A percentile compares a stretch with the other conserved stretches of the same genome.
These are phyloP conservation scores for Pichia sp. DNA, from an alignment of 1,139 yeast genomes.

Conservation along the genomic window DNA sequence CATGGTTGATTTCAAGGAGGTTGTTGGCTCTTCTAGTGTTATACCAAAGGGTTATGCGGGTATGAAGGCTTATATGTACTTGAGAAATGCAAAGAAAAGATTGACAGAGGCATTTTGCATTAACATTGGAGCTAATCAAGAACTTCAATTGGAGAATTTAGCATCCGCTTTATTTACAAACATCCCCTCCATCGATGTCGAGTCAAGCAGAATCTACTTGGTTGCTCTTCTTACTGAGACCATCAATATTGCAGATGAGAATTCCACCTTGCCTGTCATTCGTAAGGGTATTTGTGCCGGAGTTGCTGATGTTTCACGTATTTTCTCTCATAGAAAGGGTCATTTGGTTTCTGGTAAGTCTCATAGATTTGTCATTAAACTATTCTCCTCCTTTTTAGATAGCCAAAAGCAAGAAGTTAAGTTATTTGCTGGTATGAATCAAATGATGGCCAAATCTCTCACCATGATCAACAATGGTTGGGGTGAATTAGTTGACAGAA, in stretches of 20 bases:
- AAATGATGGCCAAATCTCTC: slow-evolving; percentile 27
- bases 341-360: slow-evolving; percentile 54
- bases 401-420: slow-evolving; percentile 19
- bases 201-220: slow-evolving; percentile 53
- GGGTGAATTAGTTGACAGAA: slow-evolving; percentile 82
- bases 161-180: slow-evolving; percentile 78
- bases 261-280: slow-evolving; percentile 33
- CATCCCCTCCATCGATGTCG: slow-evolving; percentile 65
- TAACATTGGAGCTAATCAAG: slow-evolving; percentile 54
- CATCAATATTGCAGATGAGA: slow-evolving; percentile 14
- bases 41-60: slow-evolving; percentile 67
- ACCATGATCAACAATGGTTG: slow-evolving; percentile 59
- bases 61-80: slow-evolving; percentile 64
- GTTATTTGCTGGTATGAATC: slow-evolving; percentile 25
- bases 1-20: slow-evolving; percentile 72
- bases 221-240: slow-evolving; percentile 66
- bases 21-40: slow-evolving; percentile 52
- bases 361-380: slow-evolving; percentile 63
- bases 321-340: slow-evolving; percentile 62
- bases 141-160: slow-evolving; percentile 55
- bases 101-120: slow-evolving; percentile 79
- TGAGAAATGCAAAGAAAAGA: slow-evolving; percentile 58
- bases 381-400: slow-evolving; percentile 56
- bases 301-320: slow-evolving; percentile 76
- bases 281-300: slow-evolving; percentile 87